These are phyloP conservation scores for Pyrenochaeta sp. DNA, from an alignment of 2,329 filamentous ascomycete genomes.

Conservation along the genomic window DNA sequence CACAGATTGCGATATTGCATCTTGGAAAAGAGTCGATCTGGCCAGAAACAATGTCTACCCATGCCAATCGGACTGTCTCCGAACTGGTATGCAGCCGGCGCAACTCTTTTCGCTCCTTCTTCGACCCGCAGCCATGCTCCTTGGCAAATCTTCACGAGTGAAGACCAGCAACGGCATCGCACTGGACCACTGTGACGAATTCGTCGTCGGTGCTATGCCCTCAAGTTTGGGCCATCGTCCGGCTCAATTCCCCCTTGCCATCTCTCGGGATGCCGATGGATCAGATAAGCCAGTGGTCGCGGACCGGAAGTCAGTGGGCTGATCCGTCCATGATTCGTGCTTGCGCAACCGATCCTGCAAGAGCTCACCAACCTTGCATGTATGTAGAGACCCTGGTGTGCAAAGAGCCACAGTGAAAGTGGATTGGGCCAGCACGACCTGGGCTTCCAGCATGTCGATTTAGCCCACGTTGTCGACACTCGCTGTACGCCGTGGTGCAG, in stretches of 20 bases:
- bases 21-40: slow-evolving; percentile 1
- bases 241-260: neutral
- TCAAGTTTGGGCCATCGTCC: neutral
- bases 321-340: slow-evolving; percentile 13
- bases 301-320: slow-evolving; percentile 15
- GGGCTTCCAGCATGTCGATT: neutral
- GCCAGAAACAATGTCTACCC: neutral
- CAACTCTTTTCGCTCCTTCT: too few species aligned
- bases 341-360: slow-evolving; percentile 3
- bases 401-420: neutral
- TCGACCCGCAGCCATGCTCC: neutral
- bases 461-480: neutral
- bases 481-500: neutral
- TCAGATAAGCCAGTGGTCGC: slow-evolving; percentile 9
- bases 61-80: slow-evolving; percentile 6
- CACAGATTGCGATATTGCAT: slow-evolving; percentile 1
- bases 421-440: neutral
- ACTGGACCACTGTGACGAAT: too few species aligned
- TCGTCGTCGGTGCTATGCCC: neutral
- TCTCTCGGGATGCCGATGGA: slow-evolving; percentile 27
- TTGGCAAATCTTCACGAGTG: neutral
- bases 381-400: neutral
- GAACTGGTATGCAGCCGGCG: neutral
- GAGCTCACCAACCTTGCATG: slow-evolving; percentile 3
- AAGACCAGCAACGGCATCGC: neutral